These are phyloP conservation scores for Heterobasidion annosum DNA, from an alignment of 1,284 basidiomycete species.

Conservation along the genomic window DNA sequence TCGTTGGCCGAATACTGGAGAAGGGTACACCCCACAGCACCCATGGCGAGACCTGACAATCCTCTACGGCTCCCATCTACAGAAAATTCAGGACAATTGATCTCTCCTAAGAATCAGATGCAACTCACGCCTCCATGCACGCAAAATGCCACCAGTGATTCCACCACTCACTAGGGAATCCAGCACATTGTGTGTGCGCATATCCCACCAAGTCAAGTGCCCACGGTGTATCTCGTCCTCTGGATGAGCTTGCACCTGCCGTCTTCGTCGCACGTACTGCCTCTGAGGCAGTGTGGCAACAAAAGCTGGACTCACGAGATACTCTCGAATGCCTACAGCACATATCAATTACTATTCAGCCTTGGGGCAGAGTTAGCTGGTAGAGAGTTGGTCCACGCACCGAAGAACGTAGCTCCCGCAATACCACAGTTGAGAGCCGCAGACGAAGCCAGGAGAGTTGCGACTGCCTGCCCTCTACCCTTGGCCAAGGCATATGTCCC, in stretches of 20 bases:
- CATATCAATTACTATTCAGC: not conserved
- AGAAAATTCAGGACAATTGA: not conserved
- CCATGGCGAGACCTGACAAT: constrained; percentile 45
- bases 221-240: constrained; percentile 5
- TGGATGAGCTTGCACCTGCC: constrained; percentile 19
- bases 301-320: constrained; percentile 48
- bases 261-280: constrained; percentile 29
- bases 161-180: constrained; percentile 61
- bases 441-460: constrained; percentile 29
- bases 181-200: constrained; percentile 46
- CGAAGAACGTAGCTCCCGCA: constrained; percentile 61
- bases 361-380: no score
- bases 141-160: constrained; percentile 45
- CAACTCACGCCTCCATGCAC: constrained; percentile 34
- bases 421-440: constrained; percentile 60
- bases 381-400: constrained; percentile 29
- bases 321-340: constrained; percentile 55
- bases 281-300: constrained; percentile 21
- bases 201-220: constrained; percentile 32
- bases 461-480: constrained; percentile 14
- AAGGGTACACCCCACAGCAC: constrained; percentile 41
- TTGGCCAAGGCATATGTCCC: constrained; percentile 41
- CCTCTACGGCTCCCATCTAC: constrained; percentile 29
- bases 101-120: not conserved
- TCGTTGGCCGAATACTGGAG: constrained; percentile 63